A percentile compares a stretch with the other conserved stretches of the same genome.
These are phyloP conservation scores for Leishmania lainsoni DNA, from an alignment of 208 protist genomes.

Conservation along the genomic window DNA sequence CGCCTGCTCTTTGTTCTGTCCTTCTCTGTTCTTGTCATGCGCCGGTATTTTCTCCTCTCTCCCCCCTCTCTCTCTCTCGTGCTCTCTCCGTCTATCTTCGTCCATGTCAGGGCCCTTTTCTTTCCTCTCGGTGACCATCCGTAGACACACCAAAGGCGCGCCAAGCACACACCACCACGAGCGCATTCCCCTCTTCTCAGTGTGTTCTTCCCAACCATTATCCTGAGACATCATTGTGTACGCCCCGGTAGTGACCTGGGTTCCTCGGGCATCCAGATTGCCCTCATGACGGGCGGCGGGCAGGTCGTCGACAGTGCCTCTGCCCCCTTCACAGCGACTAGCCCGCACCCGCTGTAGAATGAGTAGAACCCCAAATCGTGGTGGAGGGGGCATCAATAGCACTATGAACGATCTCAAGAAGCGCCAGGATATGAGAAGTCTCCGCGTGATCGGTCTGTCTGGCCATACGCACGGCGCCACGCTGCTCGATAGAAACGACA, in stretches of 20 bases:
- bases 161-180: background rate
- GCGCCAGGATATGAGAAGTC: slow-evolving; percentile 53
- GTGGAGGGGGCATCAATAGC: slow-evolving; percentile 59
- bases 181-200: background rate
- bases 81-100: background rate
- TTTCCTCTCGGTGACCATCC: background rate
- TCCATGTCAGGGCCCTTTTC: background rate
- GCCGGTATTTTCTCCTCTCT: too few relatives aligned
- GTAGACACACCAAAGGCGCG: background rate
- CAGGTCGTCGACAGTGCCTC: slow-evolving; percentile 62
- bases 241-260: slow-evolving; percentile 69
- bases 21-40: background rate
- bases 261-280: slow-evolving; percentile 77
- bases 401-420: slow-evolving; percentile 55
- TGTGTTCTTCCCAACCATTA: background rate
- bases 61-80: too few relatives aligned
- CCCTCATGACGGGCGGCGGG: slow-evolving; percentile 55
- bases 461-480: slow-evolving; percentile 79
- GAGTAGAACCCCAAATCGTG: slow-evolving; percentile 70
- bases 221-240: slow-evolving; percentile 40
- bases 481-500: slow-evolving; percentile 57
- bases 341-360: slow-evolving; percentile 72
- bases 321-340: slow-evolving; percentile 45
- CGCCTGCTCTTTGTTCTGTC: background rate
- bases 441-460: slow-evolving; percentile 65